phyloP scores from a whole-genome alignment of 2,329 filamentous ascomycete species.

The Penicillium rolfsii region DNA sequence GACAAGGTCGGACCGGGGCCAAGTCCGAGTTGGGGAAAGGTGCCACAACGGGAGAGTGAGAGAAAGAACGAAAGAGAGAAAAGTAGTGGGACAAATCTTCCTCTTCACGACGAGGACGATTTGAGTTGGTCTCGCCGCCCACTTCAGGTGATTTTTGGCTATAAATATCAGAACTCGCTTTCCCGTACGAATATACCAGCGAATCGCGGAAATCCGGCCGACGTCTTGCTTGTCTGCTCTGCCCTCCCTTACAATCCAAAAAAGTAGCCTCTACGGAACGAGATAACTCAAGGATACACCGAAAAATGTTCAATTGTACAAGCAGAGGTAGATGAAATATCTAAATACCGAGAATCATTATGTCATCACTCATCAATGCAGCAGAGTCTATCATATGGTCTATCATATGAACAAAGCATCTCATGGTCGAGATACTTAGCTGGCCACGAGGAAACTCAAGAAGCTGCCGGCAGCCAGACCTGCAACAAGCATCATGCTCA shows the following conservation, averaged over 20 bases:
- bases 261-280: neutral
- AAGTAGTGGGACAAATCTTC: neutral
- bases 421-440: constrained; percentile 13
- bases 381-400: neutral
- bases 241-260: neutral
- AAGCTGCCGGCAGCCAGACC: constrained; percentile 85
- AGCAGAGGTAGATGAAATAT: neutral
- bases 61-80: neutral
- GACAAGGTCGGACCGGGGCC: neutral
- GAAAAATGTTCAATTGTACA: neutral
- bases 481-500: constrained; percentile 85
- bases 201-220: constrained; percentile 23
- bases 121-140: neutral
- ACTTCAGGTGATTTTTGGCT: neutral
- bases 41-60: neutral
- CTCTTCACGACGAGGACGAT: neutral
- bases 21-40: neutral
- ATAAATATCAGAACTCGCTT: neutral
- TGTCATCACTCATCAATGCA: neutral
- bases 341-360: neutral
- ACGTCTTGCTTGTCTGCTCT: neutral
- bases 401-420: neutral
- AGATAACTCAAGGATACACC: neutral
- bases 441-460: constrained; percentile 76
- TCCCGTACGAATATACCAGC: constrained; percentile 19